A percentile compares a stretch with the other conserved stretches of the same genome.
Evolutionary conservation across 1,284 basidiomycete species (phyloP).

Genomic region (Hymenochaete sp.): DNA sequence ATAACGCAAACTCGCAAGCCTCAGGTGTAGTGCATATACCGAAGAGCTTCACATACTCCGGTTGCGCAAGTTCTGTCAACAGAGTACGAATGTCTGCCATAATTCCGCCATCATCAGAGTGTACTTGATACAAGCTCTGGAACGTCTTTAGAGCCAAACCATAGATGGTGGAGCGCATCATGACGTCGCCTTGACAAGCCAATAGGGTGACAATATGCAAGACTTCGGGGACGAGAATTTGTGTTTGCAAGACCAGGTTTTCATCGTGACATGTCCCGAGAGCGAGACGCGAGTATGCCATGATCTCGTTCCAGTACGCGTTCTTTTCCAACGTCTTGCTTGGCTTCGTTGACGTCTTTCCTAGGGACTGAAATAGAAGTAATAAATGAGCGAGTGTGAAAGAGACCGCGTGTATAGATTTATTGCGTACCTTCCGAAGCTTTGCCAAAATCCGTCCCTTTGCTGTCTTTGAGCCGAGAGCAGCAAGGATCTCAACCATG

Average conservation of each 20-base stretch:
- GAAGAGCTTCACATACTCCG: conserved; percentile 61
- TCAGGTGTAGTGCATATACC: conserved; percentile 55
- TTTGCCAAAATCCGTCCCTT: conserved; percentile 71
- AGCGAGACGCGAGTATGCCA: conserved; percentile 65
- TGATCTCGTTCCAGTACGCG: conserved; percentile 77
- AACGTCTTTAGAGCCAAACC: conserved; percentile 75
- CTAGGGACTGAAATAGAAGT: conserved; percentile 44
- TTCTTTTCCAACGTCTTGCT: conserved; percentile 60
- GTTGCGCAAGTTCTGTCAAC: conserved; percentile 50
- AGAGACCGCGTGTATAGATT: too few species aligned
- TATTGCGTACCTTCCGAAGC: conserved; percentile 59
- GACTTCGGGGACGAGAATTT: conserved; percentile 77
- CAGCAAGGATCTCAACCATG: conserved; percentile 65
- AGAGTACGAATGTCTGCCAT: conserved; percentile 50
- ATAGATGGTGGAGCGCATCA: conserved; percentile 74
- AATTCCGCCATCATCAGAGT: conserved; percentile 46
- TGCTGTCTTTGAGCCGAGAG: conserved; percentile 68
- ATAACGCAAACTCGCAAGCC: conserved; percentile 52
- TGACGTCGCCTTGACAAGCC: conserved; percentile 62
- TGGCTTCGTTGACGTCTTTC: conserved; percentile 59
- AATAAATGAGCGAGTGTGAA: neutral
- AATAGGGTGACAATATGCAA: conserved; percentile 71
- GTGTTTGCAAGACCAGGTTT: conserved; percentile 53
- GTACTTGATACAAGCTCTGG: conserved; percentile 59
- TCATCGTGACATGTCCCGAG: conserved; percentile 65